Evolutionary conservation across 192 early-diverging fungal genomes (phyloP).

Genomic region (Geranomyces michiganensis): DNA sequence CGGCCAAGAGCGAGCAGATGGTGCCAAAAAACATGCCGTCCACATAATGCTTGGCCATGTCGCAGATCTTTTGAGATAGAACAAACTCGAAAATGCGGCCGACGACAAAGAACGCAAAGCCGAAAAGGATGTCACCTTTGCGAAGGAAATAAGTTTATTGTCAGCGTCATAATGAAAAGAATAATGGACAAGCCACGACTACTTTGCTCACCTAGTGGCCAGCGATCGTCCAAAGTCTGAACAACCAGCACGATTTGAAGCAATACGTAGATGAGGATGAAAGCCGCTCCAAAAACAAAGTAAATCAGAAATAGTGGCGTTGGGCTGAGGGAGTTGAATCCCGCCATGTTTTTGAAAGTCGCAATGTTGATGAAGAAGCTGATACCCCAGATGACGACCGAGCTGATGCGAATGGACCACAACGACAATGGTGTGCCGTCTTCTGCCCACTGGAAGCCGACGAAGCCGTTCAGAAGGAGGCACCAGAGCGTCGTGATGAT

Average conservation of each 20-base stretch:
- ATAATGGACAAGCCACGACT: too few species aligned
- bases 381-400: conserved; percentile 76
- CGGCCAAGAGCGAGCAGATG: conserved; percentile 84
- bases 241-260: conserved; percentile 93
- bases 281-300: conserved; percentile 83
- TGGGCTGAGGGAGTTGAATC: conserved; percentile 66
- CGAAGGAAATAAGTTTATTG: too few species aligned
- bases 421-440: conserved; percentile 93
- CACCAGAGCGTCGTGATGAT: conserved; percentile 90
- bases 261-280: conserved; percentile 83
- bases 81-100: conserved; percentile 84
- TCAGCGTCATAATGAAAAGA: too few species aligned
- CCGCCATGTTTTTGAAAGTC: conserved; percentile 73
- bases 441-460: conserved; percentile 96
- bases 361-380: conserved; percentile 79
- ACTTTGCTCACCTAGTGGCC: conserved; percentile 79
- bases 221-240: conserved; percentile 92
- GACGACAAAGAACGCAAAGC: conserved; percentile 80
- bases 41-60: conserved; percentile 89
- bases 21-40: conserved; percentile 97
- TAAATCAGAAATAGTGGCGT: conserved; percentile 81
- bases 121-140: conserved; percentile 81
- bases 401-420: conserved; percentile 88
- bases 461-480: conserved; percentile 91
- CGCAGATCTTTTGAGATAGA: conserved; percentile 81